Conservation (phyloP, 2,329 filamentous ascomycete species). For the Ophiocordyceps camponoti-rufipedis region DNA sequence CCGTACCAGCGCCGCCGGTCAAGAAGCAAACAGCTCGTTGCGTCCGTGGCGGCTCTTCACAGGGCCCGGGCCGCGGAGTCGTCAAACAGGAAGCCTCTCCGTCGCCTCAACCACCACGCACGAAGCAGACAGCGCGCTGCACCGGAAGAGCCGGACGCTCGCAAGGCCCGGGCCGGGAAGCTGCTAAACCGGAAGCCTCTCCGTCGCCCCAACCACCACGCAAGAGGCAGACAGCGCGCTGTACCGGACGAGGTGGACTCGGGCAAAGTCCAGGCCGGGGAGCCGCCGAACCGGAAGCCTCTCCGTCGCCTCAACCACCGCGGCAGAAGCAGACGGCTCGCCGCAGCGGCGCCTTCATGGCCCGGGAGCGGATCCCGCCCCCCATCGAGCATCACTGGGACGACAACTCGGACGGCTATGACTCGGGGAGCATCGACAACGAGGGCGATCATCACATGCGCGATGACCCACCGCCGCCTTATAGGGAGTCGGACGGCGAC, state of each 20-base stretch:
- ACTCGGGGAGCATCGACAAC: neutral
- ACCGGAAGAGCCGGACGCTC: too few species aligned
- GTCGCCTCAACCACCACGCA: too few species aligned
- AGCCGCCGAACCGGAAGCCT: conserved; percentile 1
- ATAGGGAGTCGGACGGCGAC: neutral
- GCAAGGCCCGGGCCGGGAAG: too few species aligned
- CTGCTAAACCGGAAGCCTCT: neutral
- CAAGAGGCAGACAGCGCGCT: neutral
- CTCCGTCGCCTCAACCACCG: conserved; percentile 1
- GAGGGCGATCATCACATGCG: neutral
- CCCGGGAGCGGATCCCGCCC: conserved; percentile 7
- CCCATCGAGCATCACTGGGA: neutral
- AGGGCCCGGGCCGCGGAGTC: too few species aligned
- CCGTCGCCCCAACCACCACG: neutral
- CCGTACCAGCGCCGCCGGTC: too few species aligned
- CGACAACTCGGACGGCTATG: too few species aligned
- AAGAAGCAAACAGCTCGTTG: too few species aligned
- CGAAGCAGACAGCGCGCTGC: too few species aligned
- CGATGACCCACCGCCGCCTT: conserved; percentile 6
- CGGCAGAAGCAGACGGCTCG: conserved; percentile 9
- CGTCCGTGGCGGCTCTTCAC: too few species aligned
- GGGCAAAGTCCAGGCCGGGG: conserved; percentile 3
- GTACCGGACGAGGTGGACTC: conserved; percentile 4
- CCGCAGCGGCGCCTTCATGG: conserved; percentile 8
- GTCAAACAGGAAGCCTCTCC: too few species aligned